Base-by-base conservation (phyloP, 2,329 filamentous ascomycete species). In the Elsinoe arachidis region DNA sequence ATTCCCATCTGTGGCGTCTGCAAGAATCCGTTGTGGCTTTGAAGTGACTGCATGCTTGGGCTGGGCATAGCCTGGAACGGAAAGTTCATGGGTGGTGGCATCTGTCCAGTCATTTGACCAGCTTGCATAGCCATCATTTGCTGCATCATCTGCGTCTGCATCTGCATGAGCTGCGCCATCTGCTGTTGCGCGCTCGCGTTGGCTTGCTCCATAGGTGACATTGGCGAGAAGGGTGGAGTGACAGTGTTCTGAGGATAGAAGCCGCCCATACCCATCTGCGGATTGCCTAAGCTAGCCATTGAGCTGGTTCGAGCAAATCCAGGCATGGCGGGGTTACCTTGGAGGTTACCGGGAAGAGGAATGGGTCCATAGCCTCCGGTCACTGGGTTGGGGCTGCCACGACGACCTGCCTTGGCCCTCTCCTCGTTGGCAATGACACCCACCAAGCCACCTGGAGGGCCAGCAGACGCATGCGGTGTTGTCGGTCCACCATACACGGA, bases 351-450 rank as follows among this genome's bases (percentile, higher is more conserved):
- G 5, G 67, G 67, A 51, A 70, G 61, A 17, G 66, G 66, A 44
- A 64, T 61, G 1, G 52, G 52, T 14, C 58, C 53, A 55, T 63
- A 65, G 2, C 57, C 52, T 19, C 65, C 63, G 51, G 64, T 64
- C 15, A 62, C 61, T 11, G 83, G 70, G 59, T 86, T 87, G 2
- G 89, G 88, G 65, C 86, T 93, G 34, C 88, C 89, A 66, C 90
- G 79, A 64, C 90, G 80, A 77, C 89, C 78, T 30, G 89, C 89
- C 62, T 85, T 81, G 39, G 86, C 86, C 49, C 88, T 81, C 70
- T 95, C 90, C 72, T 95, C 90, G 55, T 77, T 87, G 34, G 88
- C 88, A 72, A 96, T 96, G 7, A 96, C 88, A 9, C 90, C 90
- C 17, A 96, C 86, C 10, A 96, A 78, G 10, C 90, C 90, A 41